Percentiles rank a stretch among this genome's conserved stretches.
Evolutionary conservation across 352 stramenopile species (phyloP).

Genomic region (Phytophthora lateralis): DNA sequence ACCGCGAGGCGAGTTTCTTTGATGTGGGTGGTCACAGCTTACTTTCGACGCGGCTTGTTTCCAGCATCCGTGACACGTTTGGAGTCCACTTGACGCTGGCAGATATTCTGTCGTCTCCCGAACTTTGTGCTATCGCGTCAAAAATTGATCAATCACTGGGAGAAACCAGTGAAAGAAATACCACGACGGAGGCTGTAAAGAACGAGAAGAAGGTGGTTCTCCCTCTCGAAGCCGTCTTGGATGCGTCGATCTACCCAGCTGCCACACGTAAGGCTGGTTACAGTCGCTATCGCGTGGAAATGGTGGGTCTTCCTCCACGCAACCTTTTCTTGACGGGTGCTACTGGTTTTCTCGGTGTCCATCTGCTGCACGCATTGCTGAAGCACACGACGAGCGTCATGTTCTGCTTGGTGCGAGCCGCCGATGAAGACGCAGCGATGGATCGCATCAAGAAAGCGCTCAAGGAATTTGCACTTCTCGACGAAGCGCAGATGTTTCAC

Average conservation of each 20-base stretch:
- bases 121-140: constrained; percentile 59
- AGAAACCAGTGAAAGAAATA: constrained; percentile 6
- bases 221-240: constrained; percentile 66
- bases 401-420: constrained; percentile 84
- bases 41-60: constrained; percentile 74
- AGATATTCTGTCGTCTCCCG: constrained; percentile 68
- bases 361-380: constrained; percentile 86
- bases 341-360: constrained; percentile 91
- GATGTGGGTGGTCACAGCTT: constrained; percentile 84
- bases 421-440: constrained; percentile 50
- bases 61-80: constrained; percentile 69
- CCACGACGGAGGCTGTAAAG: constrained; percentile 4
- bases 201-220: constrained; percentile 55
- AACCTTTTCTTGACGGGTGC: constrained; percentile 90
- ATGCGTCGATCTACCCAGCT: constrained; percentile 75
- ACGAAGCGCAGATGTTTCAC: constrained; percentile 55
- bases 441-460: constrained; percentile 67
- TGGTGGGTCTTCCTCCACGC: constrained; percentile 70
- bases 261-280: constrained; percentile 74
- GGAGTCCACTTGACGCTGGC: constrained; percentile 73
- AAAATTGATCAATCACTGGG: constrained; percentile 52
- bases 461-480: constrained; percentile 55
- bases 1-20: constrained; percentile 77
- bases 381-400: constrained; percentile 70
- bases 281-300: constrained; percentile 82